Evolutionary conservation across 2,329 filamentous ascomycete species (phyloP).

Genomic region (Fusarium sp.): DNA sequence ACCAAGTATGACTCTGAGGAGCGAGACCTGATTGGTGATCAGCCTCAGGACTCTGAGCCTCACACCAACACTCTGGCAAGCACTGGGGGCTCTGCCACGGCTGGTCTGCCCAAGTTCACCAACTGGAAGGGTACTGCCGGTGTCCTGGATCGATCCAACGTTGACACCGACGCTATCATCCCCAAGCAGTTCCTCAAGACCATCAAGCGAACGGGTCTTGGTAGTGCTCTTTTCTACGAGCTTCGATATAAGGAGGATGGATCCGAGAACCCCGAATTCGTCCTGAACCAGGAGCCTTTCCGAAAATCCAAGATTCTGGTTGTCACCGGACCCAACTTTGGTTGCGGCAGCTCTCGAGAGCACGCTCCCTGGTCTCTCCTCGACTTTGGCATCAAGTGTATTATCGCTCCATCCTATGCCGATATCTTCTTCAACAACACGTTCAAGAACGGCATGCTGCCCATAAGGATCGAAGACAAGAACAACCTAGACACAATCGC

Average conservation of each 20-base stretch:
- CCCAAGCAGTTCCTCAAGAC: conserved; percentile 99
- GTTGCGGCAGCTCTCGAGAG: conserved; percentile 90
- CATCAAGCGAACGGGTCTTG: conserved; percentile 96
- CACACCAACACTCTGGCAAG: conserved; percentile 69
- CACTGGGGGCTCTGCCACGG: conserved; percentile 54
- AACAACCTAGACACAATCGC: conserved; percentile 74
- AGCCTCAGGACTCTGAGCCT: conserved; percentile 70
- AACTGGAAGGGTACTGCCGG: conserved; percentile 87
- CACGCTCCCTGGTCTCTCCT: conserved; percentile 97
- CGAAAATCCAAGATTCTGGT: conserved; percentile 87
- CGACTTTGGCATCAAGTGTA: conserved; percentile 93
- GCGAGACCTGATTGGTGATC: conserved; percentile 63
- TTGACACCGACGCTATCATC: conserved; percentile 99
- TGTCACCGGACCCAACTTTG: conserved; percentile 92
- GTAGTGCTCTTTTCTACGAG: conserved; percentile 84
- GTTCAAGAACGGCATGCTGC: conserved; percentile 99
- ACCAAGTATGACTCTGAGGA: conserved; percentile 61
- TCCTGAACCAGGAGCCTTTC: conserved; percentile 92
- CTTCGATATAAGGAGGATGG: conserved; percentile 81
- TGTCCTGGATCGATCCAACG: conserved; percentile 85
- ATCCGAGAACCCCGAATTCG: conserved; percentile 79
- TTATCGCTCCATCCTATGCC: conserved; percentile 83
- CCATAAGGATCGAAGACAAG: conserved; percentile 76
- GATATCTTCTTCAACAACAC: conserved; percentile 98
- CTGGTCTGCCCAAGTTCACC: conserved; percentile 84